phyloP scores from a whole-genome alignment of 164 flowering plant genomes.

The Tetracentron sinense region DNA sequence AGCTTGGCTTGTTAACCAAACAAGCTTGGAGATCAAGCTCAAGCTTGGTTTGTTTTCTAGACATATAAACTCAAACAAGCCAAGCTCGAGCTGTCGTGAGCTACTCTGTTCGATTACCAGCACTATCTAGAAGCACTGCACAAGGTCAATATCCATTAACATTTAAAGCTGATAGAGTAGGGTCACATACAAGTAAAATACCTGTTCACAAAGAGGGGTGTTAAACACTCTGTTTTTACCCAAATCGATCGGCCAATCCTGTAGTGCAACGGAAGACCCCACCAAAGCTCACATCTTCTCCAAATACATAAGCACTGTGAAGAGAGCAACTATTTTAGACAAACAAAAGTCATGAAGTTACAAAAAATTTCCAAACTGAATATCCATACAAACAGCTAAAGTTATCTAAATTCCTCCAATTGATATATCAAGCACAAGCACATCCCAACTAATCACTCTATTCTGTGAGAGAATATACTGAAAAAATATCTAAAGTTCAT shows the following conservation, averaged over 20 bases:
- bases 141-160: not conserved
- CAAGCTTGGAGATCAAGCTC: too few species aligned
- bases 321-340: not conserved
- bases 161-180: not conserved
- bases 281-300: slow-evolving; percentile 96
- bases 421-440: not conserved
- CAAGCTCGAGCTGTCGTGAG: too few species aligned
- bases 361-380: not conserved
- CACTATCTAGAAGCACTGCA: not conserved
- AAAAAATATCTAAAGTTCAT: not conserved
- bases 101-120: too few species aligned
- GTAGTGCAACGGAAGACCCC: slow-evolving; percentile 97
- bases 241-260: slow-evolving; percentile 85
- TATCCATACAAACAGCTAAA: not conserved
- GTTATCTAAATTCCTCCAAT: not conserved
- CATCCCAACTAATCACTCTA: too few species aligned
- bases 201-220: slow-evolving; percentile 97
- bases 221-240: slow-evolving; percentile 85
- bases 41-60: too few species aligned
- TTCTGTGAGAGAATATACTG: not conserved
- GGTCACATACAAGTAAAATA: slow-evolving; percentile 10
- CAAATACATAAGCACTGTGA: slow-evolving; percentile 76
- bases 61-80: too few species aligned
- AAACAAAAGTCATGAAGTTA: not conserved
- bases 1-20: too few species aligned